Evolutionary conservation across 2,329 filamentous ascomycete species (phyloP).

Genomic region (Paecilomyces formosus): DNA sequence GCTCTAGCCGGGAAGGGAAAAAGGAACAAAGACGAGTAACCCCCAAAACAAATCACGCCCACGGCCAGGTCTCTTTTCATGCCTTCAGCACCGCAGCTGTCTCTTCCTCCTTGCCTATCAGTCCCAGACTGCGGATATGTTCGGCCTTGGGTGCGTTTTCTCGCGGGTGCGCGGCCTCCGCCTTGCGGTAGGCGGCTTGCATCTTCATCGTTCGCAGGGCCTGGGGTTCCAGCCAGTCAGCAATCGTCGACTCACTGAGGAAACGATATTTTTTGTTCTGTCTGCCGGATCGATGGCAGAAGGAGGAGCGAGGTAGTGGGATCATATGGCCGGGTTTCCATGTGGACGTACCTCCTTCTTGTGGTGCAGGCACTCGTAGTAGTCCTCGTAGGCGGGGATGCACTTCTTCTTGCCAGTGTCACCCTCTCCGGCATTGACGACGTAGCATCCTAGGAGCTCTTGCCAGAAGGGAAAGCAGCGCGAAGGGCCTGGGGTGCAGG

Average conservation of each 20-base stretch:
- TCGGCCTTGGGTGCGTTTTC: conserved; percentile 76
- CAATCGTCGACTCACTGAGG: background rate
- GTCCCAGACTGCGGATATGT: conserved; percentile 78
- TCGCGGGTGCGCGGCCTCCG: conserved; percentile 64
- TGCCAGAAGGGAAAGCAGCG: conserved; percentile 99
- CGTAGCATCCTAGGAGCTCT: conserved; percentile 96
- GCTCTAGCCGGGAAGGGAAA: background rate
- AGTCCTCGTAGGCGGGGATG: conserved; percentile 77
- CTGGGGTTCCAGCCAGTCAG: conserved; percentile 39
- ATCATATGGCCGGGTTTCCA: background rate
- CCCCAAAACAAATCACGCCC: conserved; percentile 14
- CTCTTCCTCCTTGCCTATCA: conserved; percentile 78
- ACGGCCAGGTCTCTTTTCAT: conserved; percentile 11
- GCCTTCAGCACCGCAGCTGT: conserved; percentile 49
- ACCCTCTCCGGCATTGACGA: conserved; percentile 78
- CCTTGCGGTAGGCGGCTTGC: conserved; percentile 78
- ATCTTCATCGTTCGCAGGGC: conserved; percentile 69
- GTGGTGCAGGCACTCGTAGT: conserved; percentile 98
- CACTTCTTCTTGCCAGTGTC: conserved; percentile 86
- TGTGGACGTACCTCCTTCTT: conserved; percentile 90
- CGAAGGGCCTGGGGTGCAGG: conserved; percentile 47
- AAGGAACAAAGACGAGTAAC: background rate
- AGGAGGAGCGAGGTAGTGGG: conserved; percentile 4
- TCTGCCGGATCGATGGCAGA: background rate
- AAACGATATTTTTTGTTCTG: background rate